A percentile compares a stretch with the other conserved stretches of the same genome.
phyloP scores from a whole-genome alignment of 78 protist genomes.

The Planoprotostelium fungivorum region DNA sequence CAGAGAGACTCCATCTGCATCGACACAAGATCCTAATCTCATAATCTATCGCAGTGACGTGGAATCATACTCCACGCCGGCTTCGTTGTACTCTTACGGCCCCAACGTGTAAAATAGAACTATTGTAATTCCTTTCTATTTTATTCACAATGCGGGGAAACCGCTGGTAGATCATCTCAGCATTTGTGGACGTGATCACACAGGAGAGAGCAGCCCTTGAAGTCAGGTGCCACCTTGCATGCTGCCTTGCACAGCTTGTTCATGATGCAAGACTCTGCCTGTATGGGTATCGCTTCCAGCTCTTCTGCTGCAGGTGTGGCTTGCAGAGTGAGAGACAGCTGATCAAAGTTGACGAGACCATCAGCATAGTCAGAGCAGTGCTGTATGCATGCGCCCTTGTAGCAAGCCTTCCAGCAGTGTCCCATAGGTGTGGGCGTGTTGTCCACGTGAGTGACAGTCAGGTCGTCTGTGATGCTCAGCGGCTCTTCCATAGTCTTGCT shows the following conservation, averaged over 20 bases:
- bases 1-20: too few species aligned
- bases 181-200: not conserved
- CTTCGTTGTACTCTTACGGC: too few species aligned
- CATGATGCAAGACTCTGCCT: not conserved
- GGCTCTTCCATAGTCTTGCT: not conserved
- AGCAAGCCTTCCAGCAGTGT: not conserved
- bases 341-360: not conserved
- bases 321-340: not conserved
- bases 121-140: too few species aligned
- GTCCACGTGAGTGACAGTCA: not conserved
- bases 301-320: not conserved
- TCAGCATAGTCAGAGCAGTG: not conserved
- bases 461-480: not conserved
- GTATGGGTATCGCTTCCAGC: not conserved
- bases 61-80: too few species aligned
- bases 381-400: not conserved
- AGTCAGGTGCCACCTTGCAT: not conserved
- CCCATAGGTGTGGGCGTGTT: not conserved
- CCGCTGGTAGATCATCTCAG: too few species aligned
- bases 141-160: too few species aligned
- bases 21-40: too few species aligned
- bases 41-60: too few species aligned
- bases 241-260: not conserved
- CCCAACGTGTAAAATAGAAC: too few species aligned
- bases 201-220: not conserved